Evolutionary conservation across 345 rosid genomes (phyloP), one percentile per base, ranked within the genome.

Genomic region (Eucalyptus urophylla): DNA sequence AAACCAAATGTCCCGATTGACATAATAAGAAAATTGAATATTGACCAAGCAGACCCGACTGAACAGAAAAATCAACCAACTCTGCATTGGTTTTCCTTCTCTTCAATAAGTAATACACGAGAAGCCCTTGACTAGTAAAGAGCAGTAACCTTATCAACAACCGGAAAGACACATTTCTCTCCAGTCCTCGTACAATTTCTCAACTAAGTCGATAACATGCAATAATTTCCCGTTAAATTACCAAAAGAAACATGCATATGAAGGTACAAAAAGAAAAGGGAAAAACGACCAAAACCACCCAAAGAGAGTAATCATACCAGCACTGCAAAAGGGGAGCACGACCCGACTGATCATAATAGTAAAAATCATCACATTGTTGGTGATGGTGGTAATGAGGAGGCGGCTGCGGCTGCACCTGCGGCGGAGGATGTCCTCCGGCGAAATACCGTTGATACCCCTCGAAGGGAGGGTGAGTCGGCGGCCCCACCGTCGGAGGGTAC

Each of bases 381-480:
- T 95, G 96, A 8, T 94, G 94, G 86, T 94, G 92, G 83, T 92
- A 91, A 88, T 90, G 90, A 87, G 91, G 94, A 10, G 91, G 92
- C 62, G 92, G 93, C 3, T 92, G 93, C 4, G 93, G 27, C 85
- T 40, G 85, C 85, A 8, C 93, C 14, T 92, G 92, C 6, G 93
- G 92, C 43, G 89, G 93, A 53, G 94, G 95, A 88, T 93, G 92
- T 58, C 97, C 97, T 88, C 92, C 94, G 14, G 92, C 90, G 89
- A 96, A 96, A 91, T 96, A 96, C 62, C 98, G 97, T 89, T 96
- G 98, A 89, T 96, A 95, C 45, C 98, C 96, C 87, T 94, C 96
- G 81, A 93, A 94, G 6, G 91, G 95, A 11, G 93, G 92, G 14
- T 92, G 94, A 58, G 94, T 93, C 7, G 45, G 83, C 14, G 47